Conservation (phyloP, 495 filamentous ascomycete genomes). For the Xeromyces bisporus region DNA sequence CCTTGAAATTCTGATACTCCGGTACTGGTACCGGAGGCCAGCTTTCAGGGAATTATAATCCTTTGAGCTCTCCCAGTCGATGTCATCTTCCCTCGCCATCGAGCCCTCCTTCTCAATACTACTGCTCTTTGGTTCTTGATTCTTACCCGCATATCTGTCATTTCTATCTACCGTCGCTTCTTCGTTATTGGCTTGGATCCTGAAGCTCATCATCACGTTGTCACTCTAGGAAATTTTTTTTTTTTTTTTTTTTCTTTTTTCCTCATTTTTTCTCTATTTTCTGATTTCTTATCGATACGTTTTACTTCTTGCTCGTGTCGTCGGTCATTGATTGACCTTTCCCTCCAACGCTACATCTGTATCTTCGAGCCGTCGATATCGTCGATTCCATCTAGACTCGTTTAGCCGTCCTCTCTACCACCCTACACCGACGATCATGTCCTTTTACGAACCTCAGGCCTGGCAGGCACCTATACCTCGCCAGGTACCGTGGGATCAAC, state of each 20-base stretch:
- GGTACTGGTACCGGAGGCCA: constrained; percentile 4
- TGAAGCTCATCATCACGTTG: too few relatives aligned
- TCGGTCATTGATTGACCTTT: not conserved
- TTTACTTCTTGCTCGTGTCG: not conserved
- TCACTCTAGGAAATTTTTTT: too few relatives aligned
- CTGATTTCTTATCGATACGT: constrained; percentile 1
- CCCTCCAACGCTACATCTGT: not conserved
- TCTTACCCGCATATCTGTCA: not conserved
- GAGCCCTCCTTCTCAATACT: too few relatives aligned
- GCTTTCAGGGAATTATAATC: constrained; percentile 2
- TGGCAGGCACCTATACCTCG: constrained; percentile 52
- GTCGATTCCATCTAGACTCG: not conserved
- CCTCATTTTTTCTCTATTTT: constrained; percentile 1
- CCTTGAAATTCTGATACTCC: constrained; percentile 6
- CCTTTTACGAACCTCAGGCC: constrained; percentile 73
- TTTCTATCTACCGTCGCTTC: constrained; percentile 1
- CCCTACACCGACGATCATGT: constrained; percentile 37
- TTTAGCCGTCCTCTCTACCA: not conserved
- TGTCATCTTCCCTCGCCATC: constrained; percentile 8
- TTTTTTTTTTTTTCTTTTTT: constrained; percentile 4
- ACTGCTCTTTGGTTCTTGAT: constrained; percentile 2
- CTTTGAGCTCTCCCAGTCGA: constrained; percentile 4
- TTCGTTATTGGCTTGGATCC: too few relatives aligned
- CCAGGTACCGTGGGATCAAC: constrained; percentile 66
- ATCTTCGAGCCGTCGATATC: not conserved